Evolutionary conservation across 129 eudicot genomes (phyloP), one percentile per base, ranked within the genome.

Genomic region (Erigeron canadensis): DNA sequence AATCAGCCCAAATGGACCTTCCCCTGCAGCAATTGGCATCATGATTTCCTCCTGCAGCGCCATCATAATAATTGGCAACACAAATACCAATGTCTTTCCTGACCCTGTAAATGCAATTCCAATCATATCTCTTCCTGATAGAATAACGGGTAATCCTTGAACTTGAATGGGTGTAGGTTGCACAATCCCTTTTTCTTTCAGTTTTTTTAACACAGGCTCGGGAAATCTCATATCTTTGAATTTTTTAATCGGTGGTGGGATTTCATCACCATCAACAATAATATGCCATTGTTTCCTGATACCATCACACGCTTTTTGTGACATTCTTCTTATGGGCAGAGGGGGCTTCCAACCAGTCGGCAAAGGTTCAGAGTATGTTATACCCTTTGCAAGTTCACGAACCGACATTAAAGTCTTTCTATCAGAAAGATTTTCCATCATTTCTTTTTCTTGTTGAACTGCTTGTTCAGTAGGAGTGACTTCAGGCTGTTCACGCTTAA

Each of bases 31-130:
- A 78, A 88, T 88, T 13, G 97, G 97, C 94, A 88, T 86, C 97
- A 88, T 86, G n/a, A 82, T 21, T 76, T 88, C 94, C 68, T 91
- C 97, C 58, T 91, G 97, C 73, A 91, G 58, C 1, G 97, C 97
- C 68, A 84, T 72, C 96, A 91, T 86, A 45, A 84, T 81, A 45
- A 91, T 75, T 0, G 97, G 97, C 67, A 88, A 67, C 23, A 91
- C 97, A 46, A 88, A 91, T 7, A 82, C 97, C 77, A 91, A 69
- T 0, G 92, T 91, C 69, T 91, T 91, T 2, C 97, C 97, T 0
- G 95, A 87, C 2, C 97, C 97, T 8, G 91, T 90, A 83, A 87
- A 90, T 0, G 95, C 95, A 43, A 91, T 88, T 42, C 96, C 97
- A 56, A 91, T 88, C 96, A 91, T 88, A 69, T 91, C 96, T 23